Percentiles rank a stretch among this genome's conserved stretches.
Conservation (phyloP, 805 yeast genomes). For the Saccharomycopsis schoenii region DNA sequence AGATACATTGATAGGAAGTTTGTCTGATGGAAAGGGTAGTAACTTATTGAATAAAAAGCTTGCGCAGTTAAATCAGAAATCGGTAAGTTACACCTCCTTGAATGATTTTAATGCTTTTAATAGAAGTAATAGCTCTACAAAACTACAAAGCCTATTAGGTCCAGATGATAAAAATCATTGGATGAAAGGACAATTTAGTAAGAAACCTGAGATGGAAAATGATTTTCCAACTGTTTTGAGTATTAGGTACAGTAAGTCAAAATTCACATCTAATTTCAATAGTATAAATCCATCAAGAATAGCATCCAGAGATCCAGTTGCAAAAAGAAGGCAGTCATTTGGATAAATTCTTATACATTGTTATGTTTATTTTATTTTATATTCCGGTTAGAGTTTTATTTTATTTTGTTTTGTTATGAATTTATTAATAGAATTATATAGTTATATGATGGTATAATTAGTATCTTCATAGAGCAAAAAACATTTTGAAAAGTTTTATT, state of each 20-base stretch:
- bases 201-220: slow-evolving; percentile 6
- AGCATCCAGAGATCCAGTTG: slow-evolving; percentile 6
- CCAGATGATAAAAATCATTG: neutral
- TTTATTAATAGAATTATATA: neutral
- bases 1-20: neutral
- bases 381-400: neutral
- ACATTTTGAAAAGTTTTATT: neutral
- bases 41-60: neutral
- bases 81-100: slow-evolving; percentile 7
- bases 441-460: too few relatives aligned
- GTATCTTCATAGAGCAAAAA: neutral
- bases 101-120: slow-evolving; percentile 1
- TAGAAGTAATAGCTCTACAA: neutral
- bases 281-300: slow-evolving; percentile 17
- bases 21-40: neutral
- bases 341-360: neutral
- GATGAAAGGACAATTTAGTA: slow-evolving; percentile 11
- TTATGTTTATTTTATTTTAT: neutral
- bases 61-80: slow-evolving; percentile 1
- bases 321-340: neutral
- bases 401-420: neutral
- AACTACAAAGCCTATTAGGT: neutral
- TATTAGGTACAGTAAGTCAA: slow-evolving; percentile 11
- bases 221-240: slow-evolving; percentile 3
- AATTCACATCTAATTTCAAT: slow-evolving; percentile 13